phyloP scores from a whole-genome alignment of 2,329 filamentous ascomycete species.

The Fusarium phyllophilum region DNA sequence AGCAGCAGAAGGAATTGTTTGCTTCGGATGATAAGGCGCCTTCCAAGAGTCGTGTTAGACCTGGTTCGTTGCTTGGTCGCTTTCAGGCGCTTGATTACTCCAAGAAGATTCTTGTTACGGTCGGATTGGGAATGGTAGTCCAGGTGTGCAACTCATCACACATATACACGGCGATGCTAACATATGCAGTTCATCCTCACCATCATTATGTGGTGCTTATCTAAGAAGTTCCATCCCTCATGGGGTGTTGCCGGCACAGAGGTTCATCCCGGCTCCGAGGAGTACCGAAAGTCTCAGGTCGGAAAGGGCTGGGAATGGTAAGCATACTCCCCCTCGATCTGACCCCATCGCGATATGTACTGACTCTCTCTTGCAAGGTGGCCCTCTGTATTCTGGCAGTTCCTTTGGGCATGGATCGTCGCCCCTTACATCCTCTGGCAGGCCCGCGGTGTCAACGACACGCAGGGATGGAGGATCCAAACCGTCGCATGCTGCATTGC shows the following conservation, averaged over 20 bases:
- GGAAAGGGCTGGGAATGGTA: slow-evolving; percentile 73
- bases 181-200: slow-evolving; percentile 63
- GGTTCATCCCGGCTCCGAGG: slow-evolving; percentile 61
- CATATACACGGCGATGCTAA: not conserved
- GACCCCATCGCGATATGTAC: not conserved
- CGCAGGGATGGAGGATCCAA: slow-evolving; percentile 73
- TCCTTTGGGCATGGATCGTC: slow-evolving; percentile 70
- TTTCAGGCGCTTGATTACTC: slow-evolving; percentile 57
- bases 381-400: slow-evolving; percentile 72
- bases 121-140: slow-evolving; percentile 63
- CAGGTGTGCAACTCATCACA: slow-evolving; percentile 57
- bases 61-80: slow-evolving; percentile 46
- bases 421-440: slow-evolving; percentile 71
- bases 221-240: slow-evolving; percentile 70
- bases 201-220: slow-evolving; percentile 69
- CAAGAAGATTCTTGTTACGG: slow-evolving; percentile 59
- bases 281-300: slow-evolving; percentile 59
- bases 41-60: slow-evolving; percentile 22
- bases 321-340: not conserved
- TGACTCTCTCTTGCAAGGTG: slow-evolving; percentile 54
- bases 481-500: slow-evolving; percentile 64
- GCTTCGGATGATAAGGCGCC: slow-evolving; percentile 28
- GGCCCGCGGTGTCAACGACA: slow-evolving; percentile 69
- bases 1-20: slow-evolving; percentile 60
- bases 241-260: slow-evolving; percentile 72